Evolutionary conservation across 2,329 filamentous ascomycete species (phyloP).

Genomic region (Lachnellula hyalina): DNA sequence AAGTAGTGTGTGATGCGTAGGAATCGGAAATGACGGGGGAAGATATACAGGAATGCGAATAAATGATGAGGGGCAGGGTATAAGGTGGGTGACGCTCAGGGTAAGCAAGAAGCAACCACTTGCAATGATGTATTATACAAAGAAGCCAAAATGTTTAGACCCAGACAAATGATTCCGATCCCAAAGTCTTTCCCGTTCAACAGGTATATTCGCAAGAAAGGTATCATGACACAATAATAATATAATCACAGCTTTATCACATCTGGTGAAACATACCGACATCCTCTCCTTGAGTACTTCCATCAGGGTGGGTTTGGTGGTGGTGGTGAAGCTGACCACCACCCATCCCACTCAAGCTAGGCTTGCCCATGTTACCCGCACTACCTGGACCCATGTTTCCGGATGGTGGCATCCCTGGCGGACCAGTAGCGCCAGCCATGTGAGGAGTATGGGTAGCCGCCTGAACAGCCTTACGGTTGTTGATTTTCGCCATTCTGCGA

Average conservation of each 20-base stretch:
- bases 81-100: conserved; percentile 20
- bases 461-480: conserved; percentile 70
- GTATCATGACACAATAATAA: conserved; percentile 32
- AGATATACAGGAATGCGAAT: conserved; percentile 26
- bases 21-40: conserved; percentile 7
- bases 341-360: conserved; percentile 62
- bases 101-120: conserved; percentile 25
- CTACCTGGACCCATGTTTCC: conserved; percentile 56
- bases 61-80: conserved; percentile 26
- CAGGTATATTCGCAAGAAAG: conserved; percentile 27
- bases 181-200: conserved; percentile 21
- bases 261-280: conserved; percentile 95
- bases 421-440: conserved; percentile 62
- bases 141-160: conserved; percentile 23
- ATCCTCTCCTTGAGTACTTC: conserved; percentile 61
- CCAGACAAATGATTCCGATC: conserved; percentile 14
- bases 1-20: conserved; percentile 15
- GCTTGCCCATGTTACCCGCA: conserved; percentile 56
- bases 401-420: conserved; percentile 58
- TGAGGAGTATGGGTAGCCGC: conserved; percentile 50
- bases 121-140: conserved; percentile 35
- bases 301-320: conserved; percentile 60
- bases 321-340: conserved; percentile 63
- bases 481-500: conserved; percentile 93
- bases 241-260: conserved; percentile 47